phyloP scores from a whole-genome alignment of 495 filamentous ascomycete species.

The Penicillium atrosanguineum region DNA sequence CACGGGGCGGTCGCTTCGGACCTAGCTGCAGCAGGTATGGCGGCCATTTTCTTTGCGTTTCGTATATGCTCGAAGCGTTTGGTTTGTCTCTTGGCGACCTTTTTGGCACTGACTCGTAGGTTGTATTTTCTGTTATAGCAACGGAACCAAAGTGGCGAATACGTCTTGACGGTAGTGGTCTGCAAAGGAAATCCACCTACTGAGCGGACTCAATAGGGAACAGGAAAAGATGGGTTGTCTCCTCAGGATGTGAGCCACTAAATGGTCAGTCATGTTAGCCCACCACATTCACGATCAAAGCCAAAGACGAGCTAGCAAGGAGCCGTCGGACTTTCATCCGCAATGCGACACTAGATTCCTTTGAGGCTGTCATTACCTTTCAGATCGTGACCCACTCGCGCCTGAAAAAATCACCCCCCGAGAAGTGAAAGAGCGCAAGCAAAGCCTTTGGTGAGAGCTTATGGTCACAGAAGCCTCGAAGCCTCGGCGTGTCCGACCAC shows the following conservation, averaged over 20 bases:
- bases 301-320: conserved; percentile 14
- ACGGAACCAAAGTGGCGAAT: conserved; percentile 63
- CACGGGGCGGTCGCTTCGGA: conserved; percentile 42
- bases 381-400: conserved; percentile 13
- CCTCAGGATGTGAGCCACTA: conserved; percentile 12
- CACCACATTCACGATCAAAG: conserved; percentile 12
- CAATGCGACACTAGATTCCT: conserved; percentile 12
- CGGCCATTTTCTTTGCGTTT: conserved; percentile 39
- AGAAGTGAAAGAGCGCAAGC: conserved; percentile 9
- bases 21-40: conserved; percentile 21
- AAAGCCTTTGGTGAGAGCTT: conserved; percentile 24
- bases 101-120: conserved; percentile 39
- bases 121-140: conserved; percentile 48
- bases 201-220: conserved; percentile 3
- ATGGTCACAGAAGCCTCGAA: conserved; percentile 23
- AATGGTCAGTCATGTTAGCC: conserved; percentile 34
- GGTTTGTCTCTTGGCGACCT: conserved; percentile 37
- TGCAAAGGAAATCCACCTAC: conserved; percentile 1
- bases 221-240: not conserved
- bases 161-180: conserved; percentile 44
- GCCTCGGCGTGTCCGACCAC: conserved; percentile 43
- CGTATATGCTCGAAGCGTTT: conserved; percentile 18
- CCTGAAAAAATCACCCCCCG: conserved; percentile 20
- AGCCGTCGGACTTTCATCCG: conserved; percentile 1
- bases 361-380: conserved; percentile 37